Evolutionary conservation across 2,329 filamentous ascomycete genomes (phyloP).

Genomic region (Dactylellina drechsleri): DNA sequence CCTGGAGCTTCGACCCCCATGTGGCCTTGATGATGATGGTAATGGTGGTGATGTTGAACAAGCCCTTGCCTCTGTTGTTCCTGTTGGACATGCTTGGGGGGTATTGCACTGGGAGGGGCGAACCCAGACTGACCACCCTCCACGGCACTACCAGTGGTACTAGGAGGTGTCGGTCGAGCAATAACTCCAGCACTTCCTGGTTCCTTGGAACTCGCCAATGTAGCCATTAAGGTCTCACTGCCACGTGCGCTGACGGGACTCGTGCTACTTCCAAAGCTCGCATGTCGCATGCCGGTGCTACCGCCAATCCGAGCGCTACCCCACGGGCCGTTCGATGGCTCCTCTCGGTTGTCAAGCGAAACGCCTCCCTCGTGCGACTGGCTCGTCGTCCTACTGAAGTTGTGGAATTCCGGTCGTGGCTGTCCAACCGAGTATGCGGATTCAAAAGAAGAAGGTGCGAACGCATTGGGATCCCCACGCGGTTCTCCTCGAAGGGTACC

Average conservation of each 20-base stretch:
- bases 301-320: slow-evolving; percentile 52
- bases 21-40: slow-evolving; percentile 25
- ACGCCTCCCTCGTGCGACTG: slow-evolving; percentile 52
- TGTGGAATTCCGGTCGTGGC: slow-evolving; percentile 41
- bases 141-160: slow-evolving; percentile 53
- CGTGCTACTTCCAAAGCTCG: slow-evolving; percentile 52
- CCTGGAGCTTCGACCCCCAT: slow-evolving; percentile 31
- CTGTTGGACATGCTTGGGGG: slow-evolving; percentile 51
- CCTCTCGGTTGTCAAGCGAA: slow-evolving; percentile 45
- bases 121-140: slow-evolving; percentile 47
- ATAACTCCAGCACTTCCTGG: slow-evolving; percentile 51
- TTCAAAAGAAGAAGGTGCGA: slow-evolving; percentile 50
- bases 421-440: slow-evolving; percentile 52
- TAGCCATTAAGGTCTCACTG: slow-evolving; percentile 49
- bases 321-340: slow-evolving; percentile 44
- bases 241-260: slow-evolving; percentile 54
- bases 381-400: slow-evolving; percentile 44
- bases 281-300: slow-evolving; percentile 52
- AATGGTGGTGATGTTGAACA: slow-evolving; percentile 38
- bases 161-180: slow-evolving; percentile 50
- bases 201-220: slow-evolving; percentile 46
- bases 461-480: slow-evolving; percentile 44
- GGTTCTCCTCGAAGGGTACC: slow-evolving; percentile 37
- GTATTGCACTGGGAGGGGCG: slow-evolving; percentile 44
- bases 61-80: slow-evolving; percentile 52